Base-by-base conservation (phyloP, 2,329 filamentous ascomycete species). In the Mariannaea sp. region DNA sequence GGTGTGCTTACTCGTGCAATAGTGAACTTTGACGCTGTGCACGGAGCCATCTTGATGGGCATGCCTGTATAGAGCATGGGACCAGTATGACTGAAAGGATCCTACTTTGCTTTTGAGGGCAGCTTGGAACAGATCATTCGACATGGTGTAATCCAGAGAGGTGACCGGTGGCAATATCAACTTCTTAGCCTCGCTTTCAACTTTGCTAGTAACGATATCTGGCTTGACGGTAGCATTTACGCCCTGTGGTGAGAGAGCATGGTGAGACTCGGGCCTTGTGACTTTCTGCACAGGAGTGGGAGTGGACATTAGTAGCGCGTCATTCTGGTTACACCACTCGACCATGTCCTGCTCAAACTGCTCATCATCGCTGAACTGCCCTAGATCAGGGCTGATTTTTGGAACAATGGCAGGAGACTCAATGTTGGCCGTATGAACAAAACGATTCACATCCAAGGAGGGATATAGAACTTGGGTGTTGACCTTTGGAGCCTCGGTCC, bases 11-110 rank as follows among this genome's bases (percentile, higher is more conserved):
- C 77, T 87, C 42, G 76, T 84, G 75, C 91, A 96, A 70, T 96
- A 96, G 67, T 93, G 85, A 1, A 95, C 83, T 51, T 79, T 81
- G 39, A 90, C 83, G 44, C 78, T 80, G 33, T 82, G 69, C 13
- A 76, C 71, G 3, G 74, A 64, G 35, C 77, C 76, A 10, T 74
- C 66, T 40, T 55, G 58, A 3, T 64, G 58, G 36, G 80, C 71
- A 4, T 80, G 81, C 8, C 83, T 80, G 67, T 93, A 94, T 50
- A 91, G 70, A 1, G 66, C 76, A 68, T 92, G 83, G 2, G 80
- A 84, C 88, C 88, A 94, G 67, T 78, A 89, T 0, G 84, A 86
- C 41, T 71, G 72, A 1, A 71, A 65, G 0, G 76, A 73, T 8
- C 74, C 80, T 5, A 71, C 59, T 0, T 70, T 60, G 1, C 81